A percentile compares a stretch with the other conserved stretches of the same genome.
Evolutionary conservation across 2,329 filamentous ascomycete genomes (phyloP).

Genomic region (Pochonia chlamydosporia): DNA sequence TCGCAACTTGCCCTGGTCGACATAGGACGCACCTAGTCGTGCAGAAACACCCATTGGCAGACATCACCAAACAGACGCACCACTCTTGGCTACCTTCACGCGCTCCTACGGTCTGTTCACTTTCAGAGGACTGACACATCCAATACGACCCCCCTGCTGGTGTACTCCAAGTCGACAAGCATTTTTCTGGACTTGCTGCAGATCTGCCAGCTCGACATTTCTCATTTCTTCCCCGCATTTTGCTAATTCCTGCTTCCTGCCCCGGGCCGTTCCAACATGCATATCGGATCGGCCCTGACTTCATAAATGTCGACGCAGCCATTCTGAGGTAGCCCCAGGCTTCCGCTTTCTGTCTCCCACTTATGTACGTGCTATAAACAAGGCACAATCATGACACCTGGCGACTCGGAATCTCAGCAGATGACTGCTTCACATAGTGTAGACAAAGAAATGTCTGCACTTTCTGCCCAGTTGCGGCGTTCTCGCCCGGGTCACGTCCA

Average conservation of each 20-base stretch:
- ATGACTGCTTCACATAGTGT: constrained; percentile 16
- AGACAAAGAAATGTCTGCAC: constrained; percentile 36
- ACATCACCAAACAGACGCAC: constrained; percentile 1
- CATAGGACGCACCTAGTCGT: background rate
- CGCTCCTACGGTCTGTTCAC: constrained; percentile 3
- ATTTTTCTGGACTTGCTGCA: background rate
- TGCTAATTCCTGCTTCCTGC: constrained; percentile 10
- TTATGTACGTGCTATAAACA: constrained; percentile 17
- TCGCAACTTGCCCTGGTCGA: constrained; percentile 4
- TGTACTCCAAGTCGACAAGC: background rate
- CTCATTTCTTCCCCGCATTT: constrained; percentile 9
- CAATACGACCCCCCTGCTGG: constrained; percentile 3
- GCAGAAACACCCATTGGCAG: background rate
- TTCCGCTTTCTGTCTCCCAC: constrained; percentile 15
- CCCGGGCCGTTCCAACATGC: constrained; percentile 28
- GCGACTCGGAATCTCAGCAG: constrained; percentile 18
- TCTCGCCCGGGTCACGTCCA: constrained; percentile 42
- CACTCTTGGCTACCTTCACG: constrained; percentile 2
- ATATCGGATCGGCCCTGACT: constrained; percentile 24
- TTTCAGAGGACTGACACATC: constrained; percentile 2
- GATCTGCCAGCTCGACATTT: constrained; percentile 9
- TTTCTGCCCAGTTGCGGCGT: constrained; percentile 33
- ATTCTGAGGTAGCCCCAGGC: constrained; percentile 16
- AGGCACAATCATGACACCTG: constrained; percentile 16
- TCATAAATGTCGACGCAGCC: constrained; percentile 33